phyloP scores from a whole-genome alignment of 495 filamentous ascomycete species.

The Pyronema omphalodes region DNA sequence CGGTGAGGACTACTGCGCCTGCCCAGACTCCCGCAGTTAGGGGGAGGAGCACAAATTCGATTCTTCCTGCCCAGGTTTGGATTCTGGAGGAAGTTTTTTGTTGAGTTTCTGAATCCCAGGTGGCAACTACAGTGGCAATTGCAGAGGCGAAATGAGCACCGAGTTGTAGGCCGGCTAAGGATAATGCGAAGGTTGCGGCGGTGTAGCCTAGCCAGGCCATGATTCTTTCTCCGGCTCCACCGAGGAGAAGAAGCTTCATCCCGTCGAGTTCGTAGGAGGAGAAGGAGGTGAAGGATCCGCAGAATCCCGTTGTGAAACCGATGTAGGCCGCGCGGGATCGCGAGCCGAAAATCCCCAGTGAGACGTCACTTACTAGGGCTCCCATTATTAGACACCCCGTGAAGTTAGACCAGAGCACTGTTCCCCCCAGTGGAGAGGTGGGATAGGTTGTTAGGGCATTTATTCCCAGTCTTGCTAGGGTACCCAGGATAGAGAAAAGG shows the following conservation, averaged over 20 bases:
- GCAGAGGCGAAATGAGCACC: slow-evolving; percentile 64
- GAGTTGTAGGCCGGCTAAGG: slow-evolving; percentile 45
- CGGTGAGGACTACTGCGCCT: slow-evolving; percentile 42
- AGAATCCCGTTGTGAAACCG: slow-evolving; percentile 83
- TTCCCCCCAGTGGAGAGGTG: slow-evolving; percentile 44
- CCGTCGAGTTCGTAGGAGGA: slow-evolving; percentile 73
- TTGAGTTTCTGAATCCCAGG: too few species aligned
- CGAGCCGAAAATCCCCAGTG: slow-evolving; percentile 40
- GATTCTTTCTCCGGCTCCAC: slow-evolving; percentile 45
- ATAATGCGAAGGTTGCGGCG: slow-evolving; percentile 48
- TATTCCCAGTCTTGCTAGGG: slow-evolving; percentile 65
- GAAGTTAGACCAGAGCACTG: slow-evolving; percentile 78
- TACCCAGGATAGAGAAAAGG: slow-evolving; percentile 74
- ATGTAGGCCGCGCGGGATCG: slow-evolving; percentile 71
- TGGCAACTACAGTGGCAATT: slow-evolving; percentile 29
- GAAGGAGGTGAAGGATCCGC: slow-evolving; percentile 82
- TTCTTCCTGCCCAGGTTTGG: too few species aligned
- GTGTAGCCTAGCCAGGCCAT: slow-evolving; percentile 57
- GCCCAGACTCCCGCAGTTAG: slow-evolving; percentile 60
- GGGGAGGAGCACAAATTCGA: slow-evolving; percentile 22
- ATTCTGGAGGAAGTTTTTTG: too few species aligned
- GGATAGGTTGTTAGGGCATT: slow-evolving; percentile 68
- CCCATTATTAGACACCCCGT: slow-evolving; percentile 70
- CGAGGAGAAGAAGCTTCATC: slow-evolving; percentile 51
- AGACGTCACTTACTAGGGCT: slow-evolving; percentile 62